Conservation (phyloP, 2,329 filamentous ascomycete species). For the Fusarium zealandicum region DNA sequence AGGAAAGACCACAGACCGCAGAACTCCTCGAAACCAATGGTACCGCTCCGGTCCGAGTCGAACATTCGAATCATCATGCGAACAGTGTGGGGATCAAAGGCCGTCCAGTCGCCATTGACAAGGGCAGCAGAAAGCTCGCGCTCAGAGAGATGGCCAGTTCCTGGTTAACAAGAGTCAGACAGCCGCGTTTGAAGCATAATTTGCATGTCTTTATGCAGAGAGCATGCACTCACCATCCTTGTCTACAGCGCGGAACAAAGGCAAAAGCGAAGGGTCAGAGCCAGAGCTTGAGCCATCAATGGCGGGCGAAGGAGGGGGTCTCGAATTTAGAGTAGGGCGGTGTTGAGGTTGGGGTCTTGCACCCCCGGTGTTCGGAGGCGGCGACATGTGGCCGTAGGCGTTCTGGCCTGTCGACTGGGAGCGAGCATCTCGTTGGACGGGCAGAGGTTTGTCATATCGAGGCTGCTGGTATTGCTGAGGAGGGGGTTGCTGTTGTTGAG, state of each 20-base stretch:
- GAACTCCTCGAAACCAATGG: slow-evolving; percentile 95
- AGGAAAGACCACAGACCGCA: slow-evolving; percentile 96
- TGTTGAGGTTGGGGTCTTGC: slow-evolving; percentile 54
- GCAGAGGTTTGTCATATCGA: slow-evolving; percentile 60
- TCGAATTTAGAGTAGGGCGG: slow-evolving; percentile 63
- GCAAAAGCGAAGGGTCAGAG: slow-evolving; percentile 68
- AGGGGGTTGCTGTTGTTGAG: slow-evolving; percentile 42
- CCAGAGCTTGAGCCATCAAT: slow-evolving; percentile 56
- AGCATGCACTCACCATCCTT: slow-evolving; percentile 69
- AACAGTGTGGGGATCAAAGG: slow-evolving; percentile 92
- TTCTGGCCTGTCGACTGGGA: slow-evolving; percentile 36
- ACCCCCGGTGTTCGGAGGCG: slow-evolving; percentile 55
- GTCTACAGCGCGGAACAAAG: slow-evolving; percentile 90
- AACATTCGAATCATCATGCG: slow-evolving; percentile 99
- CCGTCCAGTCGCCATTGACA: slow-evolving; percentile 94
- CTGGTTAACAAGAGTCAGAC: slow-evolving; percentile 47
- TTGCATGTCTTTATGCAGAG: not conserved
- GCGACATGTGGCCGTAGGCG: slow-evolving; percentile 58
- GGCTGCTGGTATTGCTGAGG: slow-evolving; percentile 43
- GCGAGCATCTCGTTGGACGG: slow-evolving; percentile 43
- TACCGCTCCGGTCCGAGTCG: slow-evolving; percentile 86
- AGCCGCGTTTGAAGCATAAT: not conserved
- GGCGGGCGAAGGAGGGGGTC: slow-evolving; percentile 71
- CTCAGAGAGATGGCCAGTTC: slow-evolving; percentile 83
- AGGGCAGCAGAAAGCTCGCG: slow-evolving; percentile 86